Evolutionary conservation across 1,284 basidiomycete species (phyloP).

Genomic region (Laetiporus sulphureus): DNA sequence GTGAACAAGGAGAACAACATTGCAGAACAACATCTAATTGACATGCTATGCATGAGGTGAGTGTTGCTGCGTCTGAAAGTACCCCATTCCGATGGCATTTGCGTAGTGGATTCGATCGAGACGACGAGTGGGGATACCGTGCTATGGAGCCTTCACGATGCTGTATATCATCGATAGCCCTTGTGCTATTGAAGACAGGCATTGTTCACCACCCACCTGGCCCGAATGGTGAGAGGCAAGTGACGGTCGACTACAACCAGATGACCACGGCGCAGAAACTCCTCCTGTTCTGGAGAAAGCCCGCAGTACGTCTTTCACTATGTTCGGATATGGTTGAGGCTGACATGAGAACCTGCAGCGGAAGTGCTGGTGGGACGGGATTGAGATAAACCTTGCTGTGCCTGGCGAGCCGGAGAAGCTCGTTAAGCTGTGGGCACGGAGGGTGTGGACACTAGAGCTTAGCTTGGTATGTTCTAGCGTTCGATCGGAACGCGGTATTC

Average conservation of each 20-base stretch:
- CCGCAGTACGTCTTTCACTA: conserved; percentile 63
- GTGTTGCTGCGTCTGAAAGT: conserved; percentile 20
- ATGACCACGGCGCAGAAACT: conserved; percentile 98
- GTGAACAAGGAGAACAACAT: conserved; percentile 99
- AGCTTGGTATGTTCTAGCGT: conserved; percentile 66
- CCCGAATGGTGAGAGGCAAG: conserved; percentile 52
- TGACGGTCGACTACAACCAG: conserved; percentile 83
- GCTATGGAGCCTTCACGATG: conserved; percentile 93
- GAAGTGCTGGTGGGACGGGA: conserved; percentile 99
- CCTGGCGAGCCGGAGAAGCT: conserved; percentile 44
- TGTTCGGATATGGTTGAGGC: neutral
- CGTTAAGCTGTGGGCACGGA: conserved; percentile 91
- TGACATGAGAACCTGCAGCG: conserved; percentile 42
- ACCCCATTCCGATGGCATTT: too few relatives aligned
- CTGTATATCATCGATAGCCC: conserved; percentile 96
- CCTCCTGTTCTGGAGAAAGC: conserved; percentile 97
- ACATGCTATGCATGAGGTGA: conserved; percentile 99
- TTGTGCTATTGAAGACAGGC: conserved; percentile 96
- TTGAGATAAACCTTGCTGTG: conserved; percentile 78
- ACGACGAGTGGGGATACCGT: conserved; percentile 96
- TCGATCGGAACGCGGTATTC: neutral
- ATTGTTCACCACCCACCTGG: conserved; percentile 65
- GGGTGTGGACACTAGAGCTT: conserved; percentile 98
- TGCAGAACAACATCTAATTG: conserved; percentile 98
- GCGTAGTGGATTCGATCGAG: conserved; percentile 86